Evolutionary conservation across 2,329 filamentous ascomycete species (phyloP).

Genomic region (Cercospora sp.): DNA sequence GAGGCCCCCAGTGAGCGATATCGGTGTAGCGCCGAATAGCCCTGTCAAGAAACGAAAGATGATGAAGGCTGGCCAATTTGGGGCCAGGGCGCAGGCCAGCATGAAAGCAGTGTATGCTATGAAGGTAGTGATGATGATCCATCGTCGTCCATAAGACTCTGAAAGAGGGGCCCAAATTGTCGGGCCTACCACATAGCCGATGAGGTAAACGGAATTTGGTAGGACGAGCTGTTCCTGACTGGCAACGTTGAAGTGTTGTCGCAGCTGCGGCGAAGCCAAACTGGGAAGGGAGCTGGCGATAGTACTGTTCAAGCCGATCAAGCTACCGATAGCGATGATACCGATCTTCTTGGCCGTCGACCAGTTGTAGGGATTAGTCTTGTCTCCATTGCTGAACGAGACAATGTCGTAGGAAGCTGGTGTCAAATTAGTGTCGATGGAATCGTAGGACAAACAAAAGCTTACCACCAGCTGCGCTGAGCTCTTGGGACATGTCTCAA

Average conservation of each 20-base stretch:
- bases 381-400: conserved; percentile 41
- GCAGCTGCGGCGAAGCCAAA: conserved; percentile 60
- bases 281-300: conserved; percentile 64
- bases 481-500: background rate
- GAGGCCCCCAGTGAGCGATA: conserved; percentile 24
- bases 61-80: conserved; percentile 32
- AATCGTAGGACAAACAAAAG: background rate
- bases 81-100: conserved; percentile 46
- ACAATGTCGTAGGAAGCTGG: conserved; percentile 32
- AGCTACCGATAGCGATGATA: conserved; percentile 56
- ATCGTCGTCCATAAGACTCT: conserved; percentile 48
- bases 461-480: background rate
- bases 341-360: conserved; percentile 46
- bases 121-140: conserved; percentile 32
- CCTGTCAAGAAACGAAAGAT: conserved; percentile 23
- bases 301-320: conserved; percentile 64
- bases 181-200: conserved; percentile 46
- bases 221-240: conserved; percentile 42
- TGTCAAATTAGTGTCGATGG: background rate
- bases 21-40: conserved; percentile 23
- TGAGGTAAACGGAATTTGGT: conserved; percentile 50
- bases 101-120: conserved; percentile 36
- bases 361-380: conserved; percentile 44
- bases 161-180: conserved; percentile 46
- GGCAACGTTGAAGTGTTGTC: conserved; percentile 56